Percentiles rank a stretch among this genome's conserved stretches.
Evolutionary conservation across 257 asterid species (phyloP).

Genomic region (Plectranthus barbatus): DNA sequence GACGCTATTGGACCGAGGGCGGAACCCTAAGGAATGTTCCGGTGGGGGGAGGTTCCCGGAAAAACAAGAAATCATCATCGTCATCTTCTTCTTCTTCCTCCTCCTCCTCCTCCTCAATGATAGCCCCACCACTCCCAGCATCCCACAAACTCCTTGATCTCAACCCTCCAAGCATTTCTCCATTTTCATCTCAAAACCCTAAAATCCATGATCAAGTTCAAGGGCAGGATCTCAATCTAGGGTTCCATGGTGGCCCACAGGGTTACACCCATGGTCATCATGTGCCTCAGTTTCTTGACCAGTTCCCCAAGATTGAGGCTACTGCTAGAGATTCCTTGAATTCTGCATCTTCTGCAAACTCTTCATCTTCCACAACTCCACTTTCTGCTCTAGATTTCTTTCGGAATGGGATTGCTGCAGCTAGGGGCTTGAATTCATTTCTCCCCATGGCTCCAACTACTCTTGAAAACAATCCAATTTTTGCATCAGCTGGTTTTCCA

Average conservation of each 20-base stretch:
- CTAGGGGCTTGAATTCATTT: conserved; percentile 29
- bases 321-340: too few species aligned
- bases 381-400: conserved; percentile 45
- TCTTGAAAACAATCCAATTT: conserved; percentile 17
- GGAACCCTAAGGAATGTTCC: conserved; percentile 78
- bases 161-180: conserved; percentile 33
- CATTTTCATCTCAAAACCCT: conserved; percentile 33
- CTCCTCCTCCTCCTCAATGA: neutral
- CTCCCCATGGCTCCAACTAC: conserved; percentile 18
- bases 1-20: conserved; percentile 87
- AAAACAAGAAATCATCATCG: conserved; percentile 36
- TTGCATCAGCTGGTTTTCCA: conserved; percentile 35
- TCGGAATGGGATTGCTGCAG: conserved; percentile 32
- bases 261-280: conserved; percentile 16
- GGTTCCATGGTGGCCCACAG: conserved; percentile 23
- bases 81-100: neutral
- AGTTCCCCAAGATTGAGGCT: conserved; percentile 36
- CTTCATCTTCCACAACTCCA: conserved; percentile 21
- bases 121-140: neutral
- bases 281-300: conserved; percentile 34
- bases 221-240: conserved; percentile 57
- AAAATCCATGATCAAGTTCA: conserved; percentile 25
- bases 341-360: conserved; percentile 1
- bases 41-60: conserved; percentile 70
- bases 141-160: conserved; percentile 33